Conservation (phyloP, 495 filamentous ascomycete species). For the Xylaria telfairii region DNA sequence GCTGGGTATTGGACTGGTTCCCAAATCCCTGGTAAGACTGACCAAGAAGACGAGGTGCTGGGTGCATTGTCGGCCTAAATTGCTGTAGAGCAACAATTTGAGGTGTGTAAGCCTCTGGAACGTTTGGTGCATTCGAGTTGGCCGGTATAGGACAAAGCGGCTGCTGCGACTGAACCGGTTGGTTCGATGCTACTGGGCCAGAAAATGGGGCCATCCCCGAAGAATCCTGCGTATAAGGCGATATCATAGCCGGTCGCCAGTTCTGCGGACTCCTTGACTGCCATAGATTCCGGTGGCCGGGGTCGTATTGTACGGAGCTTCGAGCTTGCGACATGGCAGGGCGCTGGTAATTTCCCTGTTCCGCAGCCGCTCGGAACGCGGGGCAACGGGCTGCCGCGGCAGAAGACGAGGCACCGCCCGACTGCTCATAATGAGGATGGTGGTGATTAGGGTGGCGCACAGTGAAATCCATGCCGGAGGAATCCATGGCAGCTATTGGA, state of each 20-base stretch:
- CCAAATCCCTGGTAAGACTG: conserved; percentile 11
- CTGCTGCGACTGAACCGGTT: conserved; percentile 8
- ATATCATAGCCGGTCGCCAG: conserved; percentile 21
- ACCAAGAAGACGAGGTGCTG: conserved; percentile 12
- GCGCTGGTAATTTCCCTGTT: conserved; percentile 30
- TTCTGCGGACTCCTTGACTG: conserved; percentile 25
- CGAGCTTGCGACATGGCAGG: conserved; percentile 22
- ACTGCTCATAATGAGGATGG: conserved; percentile 26
- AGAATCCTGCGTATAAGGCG: conserved; percentile 17
- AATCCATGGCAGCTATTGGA: conserved; percentile 33
- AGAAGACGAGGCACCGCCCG: conserved; percentile 18
- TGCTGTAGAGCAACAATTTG: conserved; percentile 8
- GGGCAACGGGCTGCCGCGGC: conserved; percentile 36
- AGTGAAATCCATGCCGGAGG: conserved; percentile 33
- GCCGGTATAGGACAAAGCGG: conserved; percentile 13
- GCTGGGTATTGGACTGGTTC: conserved; percentile 2
- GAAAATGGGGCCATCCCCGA: background rate
- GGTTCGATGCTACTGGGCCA: background rate
- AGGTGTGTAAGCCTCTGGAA: background rate
- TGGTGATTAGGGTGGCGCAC: conserved; percentile 26
- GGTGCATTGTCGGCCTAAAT: conserved; percentile 20
- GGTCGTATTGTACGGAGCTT: conserved; percentile 29
- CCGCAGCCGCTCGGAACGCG: conserved; percentile 31
- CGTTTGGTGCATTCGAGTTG: conserved; percentile 4
- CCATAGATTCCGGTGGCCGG: conserved; percentile 24